phyloP scores from a whole-genome alignment of 371 early-diverging fungal species.

The Choanephora cucurbitarum region DNA sequence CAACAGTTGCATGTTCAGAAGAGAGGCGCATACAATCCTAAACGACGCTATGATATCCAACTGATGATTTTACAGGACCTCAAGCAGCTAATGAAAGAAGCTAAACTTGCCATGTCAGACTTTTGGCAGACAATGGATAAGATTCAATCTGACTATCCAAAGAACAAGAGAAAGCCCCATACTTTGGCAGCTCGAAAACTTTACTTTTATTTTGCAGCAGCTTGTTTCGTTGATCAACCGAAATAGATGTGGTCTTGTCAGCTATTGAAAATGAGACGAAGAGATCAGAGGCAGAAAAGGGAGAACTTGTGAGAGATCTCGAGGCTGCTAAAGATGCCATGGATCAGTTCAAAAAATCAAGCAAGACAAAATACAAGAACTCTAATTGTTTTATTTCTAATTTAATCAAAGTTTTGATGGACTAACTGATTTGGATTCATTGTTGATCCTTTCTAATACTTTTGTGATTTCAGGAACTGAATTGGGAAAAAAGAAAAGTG shows the following conservation, averaged over 20 bases:
- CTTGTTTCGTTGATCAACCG: conserved; percentile 8
- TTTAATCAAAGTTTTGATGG: conserved; percentile 9
- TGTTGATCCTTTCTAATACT: conserved; percentile 10
- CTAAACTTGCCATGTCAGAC: conserved; percentile 24
- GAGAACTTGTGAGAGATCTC: conserved; percentile 17
- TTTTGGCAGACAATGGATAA: conserved; percentile 30
- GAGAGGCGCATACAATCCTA: background rate
- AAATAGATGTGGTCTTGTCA: background rate
- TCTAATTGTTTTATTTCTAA: background rate
- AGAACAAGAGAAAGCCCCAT: conserved; percentile 11
- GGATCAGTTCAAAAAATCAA: conserved; percentile 9
- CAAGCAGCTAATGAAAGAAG: conserved; percentile 6
- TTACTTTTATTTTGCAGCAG: conserved; percentile 32
- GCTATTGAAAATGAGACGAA: conserved; percentile 3
- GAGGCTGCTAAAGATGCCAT: conserved; percentile 24
- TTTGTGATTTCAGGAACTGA: conserved; percentile 21
- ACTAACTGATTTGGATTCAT: background rate
- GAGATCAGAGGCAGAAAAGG: conserved; percentile 7
- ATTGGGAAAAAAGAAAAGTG: background rate
- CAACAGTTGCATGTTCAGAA: background rate
- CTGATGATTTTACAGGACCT: conserved; percentile 28
- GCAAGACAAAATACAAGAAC: conserved; percentile 11
- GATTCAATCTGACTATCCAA: conserved; percentile 1
- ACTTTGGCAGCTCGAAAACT: conserved; percentile 27
- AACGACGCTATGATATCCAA: conserved; percentile 16